These are phyloP conservation scores for Ampelocalamus luodianensis DNA, from an alignment of 176 grass and related monocot species.

Conservation along the genomic window DNA sequence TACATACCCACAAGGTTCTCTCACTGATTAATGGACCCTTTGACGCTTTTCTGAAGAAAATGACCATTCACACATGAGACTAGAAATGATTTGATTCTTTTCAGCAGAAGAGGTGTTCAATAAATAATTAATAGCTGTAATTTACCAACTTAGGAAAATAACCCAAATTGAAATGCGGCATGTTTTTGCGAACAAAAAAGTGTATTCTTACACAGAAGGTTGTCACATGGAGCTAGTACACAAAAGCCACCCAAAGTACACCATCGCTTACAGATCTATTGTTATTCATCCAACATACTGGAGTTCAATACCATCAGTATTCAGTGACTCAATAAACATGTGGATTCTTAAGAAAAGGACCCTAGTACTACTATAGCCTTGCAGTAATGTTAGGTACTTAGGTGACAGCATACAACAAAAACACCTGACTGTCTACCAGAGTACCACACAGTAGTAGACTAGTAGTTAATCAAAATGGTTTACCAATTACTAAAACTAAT, in stretches of 20 bases:
- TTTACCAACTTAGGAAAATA: neutral
- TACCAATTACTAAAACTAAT: neutral
- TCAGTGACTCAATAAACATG: neutral
- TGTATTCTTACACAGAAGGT: neutral
- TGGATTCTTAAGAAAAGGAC: neutral
- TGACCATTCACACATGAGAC: neutral
- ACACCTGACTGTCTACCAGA: neutral
- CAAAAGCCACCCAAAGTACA: neutral
- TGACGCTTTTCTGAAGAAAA: neutral
- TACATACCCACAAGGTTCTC: neutral
- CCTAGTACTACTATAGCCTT: neutral
- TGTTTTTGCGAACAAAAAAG: neutral
- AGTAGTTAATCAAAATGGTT: neutral
- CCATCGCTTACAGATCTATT: neutral
- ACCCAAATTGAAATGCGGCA: neutral
- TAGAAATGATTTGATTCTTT: neutral
- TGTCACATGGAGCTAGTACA: neutral
- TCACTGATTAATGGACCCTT: neutral
- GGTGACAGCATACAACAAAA: neutral
- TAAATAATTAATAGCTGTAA: neutral
- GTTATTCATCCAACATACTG: neutral
- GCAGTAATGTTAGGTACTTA: neutral
- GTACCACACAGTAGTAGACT: neutral
- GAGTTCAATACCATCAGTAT: slow-evolving; percentile 4
- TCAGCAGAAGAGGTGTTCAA: neutral